These are phyloP conservation scores for Phylloporus sp. DNA, from an alignment of 768 basidiomycete genomes.

Conservation along the genomic window DNA sequence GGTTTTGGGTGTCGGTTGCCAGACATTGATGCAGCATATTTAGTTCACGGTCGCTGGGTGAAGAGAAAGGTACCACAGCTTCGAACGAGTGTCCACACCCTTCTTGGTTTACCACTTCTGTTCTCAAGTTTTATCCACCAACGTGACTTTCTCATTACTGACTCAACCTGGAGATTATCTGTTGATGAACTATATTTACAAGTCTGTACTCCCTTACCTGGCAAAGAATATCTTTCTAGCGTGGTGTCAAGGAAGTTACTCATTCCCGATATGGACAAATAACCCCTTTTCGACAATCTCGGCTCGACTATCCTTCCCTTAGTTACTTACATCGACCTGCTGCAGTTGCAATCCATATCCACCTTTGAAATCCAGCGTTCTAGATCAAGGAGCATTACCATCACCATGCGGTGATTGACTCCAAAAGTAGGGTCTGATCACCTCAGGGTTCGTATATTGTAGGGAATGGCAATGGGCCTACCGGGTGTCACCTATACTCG, in stretches of 20 bases:
- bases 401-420: too few relatives aligned
- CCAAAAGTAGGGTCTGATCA: too few relatives aligned
- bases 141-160: too few relatives aligned
- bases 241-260: too few relatives aligned
- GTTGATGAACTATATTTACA: too few relatives aligned
- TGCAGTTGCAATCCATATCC: background rate
- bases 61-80: slow-evolving; percentile 4
- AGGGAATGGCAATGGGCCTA: too few relatives aligned
- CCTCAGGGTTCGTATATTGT: too few relatives aligned
- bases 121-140: too few relatives aligned
- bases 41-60: slow-evolving; percentile 26
- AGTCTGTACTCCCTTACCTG: too few relatives aligned
- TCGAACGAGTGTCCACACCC: background rate
- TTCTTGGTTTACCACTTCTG: slow-evolving; percentile 4
- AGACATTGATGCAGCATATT: slow-evolving; percentile 3
- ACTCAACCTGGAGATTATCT: too few relatives aligned
- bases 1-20: background rate
- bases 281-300: background rate
- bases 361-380: background rate
- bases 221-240: too few relatives aligned
- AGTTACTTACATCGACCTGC: background rate
- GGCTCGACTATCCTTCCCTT: background rate
- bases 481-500: too few relatives aligned
- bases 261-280: slow-evolving; percentile 14
- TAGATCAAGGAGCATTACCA: slow-evolving; percentile 37